Evolutionary conservation across 768 basidiomycete species (phyloP), one percentile per base, ranked within the genome.

Genomic region (Lentinula boryana): DNA sequence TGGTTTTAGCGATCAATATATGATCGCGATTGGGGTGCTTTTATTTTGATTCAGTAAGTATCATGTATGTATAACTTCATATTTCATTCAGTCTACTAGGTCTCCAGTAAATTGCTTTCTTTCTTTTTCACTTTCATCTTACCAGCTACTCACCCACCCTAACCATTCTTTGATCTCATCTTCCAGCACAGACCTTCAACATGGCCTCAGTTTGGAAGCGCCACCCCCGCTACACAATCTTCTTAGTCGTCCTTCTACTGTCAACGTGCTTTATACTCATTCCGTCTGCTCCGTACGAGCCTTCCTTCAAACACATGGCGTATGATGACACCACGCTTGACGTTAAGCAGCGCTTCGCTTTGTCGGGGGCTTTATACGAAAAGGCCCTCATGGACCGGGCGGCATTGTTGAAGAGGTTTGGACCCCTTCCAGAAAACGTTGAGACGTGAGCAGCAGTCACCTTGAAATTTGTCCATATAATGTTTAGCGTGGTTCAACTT

Each of bases 121-220:
- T 52, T 31, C 32, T 16, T 33, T 52, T 16, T 52, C n/a, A 32
- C 31, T 52, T 52, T 16, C 31, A 16, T 32, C 33, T 52, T 32
- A 3, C 12, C 27, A 48, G 21, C 12, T 48, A 13, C 32, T 52
- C 8, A 52, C 31, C 32, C 12, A 7, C 31, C 27, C 50, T 18
- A 33, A 21, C 32, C 50, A 15, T 35, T 32, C 27, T 52, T 52
- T 52, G 21, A 48, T 52, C 12, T 33, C 23, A 27, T 18, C 50
- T 33, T 16, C 32, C 32, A 35, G 15, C 50, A 21, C 6, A 32
- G 50, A 33, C 50, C 53, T 54, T 54, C 53, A 54, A 54, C 53
- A 54, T 54, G 53, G 53, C 35, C 32, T 36, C 53, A 54, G 36
- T 54, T 16, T 54, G 53, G 53, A 54, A 54, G 18, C 53, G 53